These are phyloP conservation scores for Aquilaria agallochum DNA, from an alignment of 441 rosid genomes.

Conservation along the genomic window DNA sequence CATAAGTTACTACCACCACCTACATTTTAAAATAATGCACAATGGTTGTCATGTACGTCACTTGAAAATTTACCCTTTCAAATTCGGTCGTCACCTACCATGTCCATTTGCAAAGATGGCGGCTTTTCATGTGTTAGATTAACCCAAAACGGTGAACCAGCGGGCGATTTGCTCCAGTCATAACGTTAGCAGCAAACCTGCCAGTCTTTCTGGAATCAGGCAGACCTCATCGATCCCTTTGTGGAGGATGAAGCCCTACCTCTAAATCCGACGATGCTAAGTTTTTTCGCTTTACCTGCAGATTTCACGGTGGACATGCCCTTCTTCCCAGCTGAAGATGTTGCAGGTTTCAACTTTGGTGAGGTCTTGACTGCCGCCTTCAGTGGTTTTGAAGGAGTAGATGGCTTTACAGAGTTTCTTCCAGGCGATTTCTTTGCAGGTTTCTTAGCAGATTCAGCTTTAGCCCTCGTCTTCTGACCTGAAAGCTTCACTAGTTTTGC, in stretches of 20 bases:
- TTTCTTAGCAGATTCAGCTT: constrained; percentile 18
- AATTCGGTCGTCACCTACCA: too few relatives aligned
- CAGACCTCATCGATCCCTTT: constrained; percentile 24
- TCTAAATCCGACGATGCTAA: constrained; percentile 64
- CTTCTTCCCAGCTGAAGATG: constrained; percentile 20
- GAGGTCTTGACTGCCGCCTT: constrained; percentile 30
- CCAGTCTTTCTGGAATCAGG: constrained; percentile 12
- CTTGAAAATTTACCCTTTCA: too few relatives aligned
- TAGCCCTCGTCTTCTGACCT: constrained; percentile 38
- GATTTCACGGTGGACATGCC: constrained; percentile 18
- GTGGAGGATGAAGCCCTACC: constrained; percentile 49
- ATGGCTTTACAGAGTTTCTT: constrained; percentile 24
- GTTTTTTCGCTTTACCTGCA: constrained; percentile 34
- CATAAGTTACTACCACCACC: too few relatives aligned
- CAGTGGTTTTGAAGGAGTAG: constrained; percentile 34
- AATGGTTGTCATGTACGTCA: too few relatives aligned
- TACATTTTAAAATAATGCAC: too few relatives aligned
- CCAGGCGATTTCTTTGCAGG: constrained; percentile 28
- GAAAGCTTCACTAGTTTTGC: constrained; percentile 39
- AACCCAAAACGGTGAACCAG: too few relatives aligned
- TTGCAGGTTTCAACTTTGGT: constrained; percentile 19
- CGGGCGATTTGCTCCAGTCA: too few relatives aligned
- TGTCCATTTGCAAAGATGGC: too few relatives aligned
- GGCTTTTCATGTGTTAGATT: too few relatives aligned
- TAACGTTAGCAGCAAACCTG: too few relatives aligned